A percentile compares a stretch with the other conserved stretches of the same genome.
Evolutionary conservation across 1,284 basidiomycete species (phyloP).

Genomic region (Meira miltonrushii): DNA sequence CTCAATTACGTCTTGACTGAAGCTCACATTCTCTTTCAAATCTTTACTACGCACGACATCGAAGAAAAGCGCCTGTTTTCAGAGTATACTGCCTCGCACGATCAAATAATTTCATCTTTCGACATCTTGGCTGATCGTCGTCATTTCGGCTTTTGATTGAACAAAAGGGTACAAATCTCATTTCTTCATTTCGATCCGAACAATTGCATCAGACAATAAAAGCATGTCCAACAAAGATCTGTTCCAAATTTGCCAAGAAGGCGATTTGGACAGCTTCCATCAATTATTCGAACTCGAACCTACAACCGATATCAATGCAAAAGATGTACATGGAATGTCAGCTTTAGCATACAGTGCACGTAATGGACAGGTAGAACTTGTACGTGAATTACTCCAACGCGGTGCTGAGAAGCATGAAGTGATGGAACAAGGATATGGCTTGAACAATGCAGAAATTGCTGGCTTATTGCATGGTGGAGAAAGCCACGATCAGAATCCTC

Average conservation of each 20-base stretch:
- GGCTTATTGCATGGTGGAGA: background rate
- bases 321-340: constrained; percentile 27
- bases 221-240: constrained; percentile 30
- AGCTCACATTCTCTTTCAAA: background rate
- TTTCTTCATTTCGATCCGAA: background rate
- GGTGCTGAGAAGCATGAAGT: constrained; percentile 19
- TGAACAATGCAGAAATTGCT: constrained; percentile 21
- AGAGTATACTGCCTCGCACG: background rate
- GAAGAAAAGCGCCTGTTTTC: background rate
- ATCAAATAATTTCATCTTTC: background rate
- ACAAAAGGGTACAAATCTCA: background rate
- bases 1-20: background rate
- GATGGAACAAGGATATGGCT: constrained; percentile 18
- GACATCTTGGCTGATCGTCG: background rate
- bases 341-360: constrained; percentile 33
- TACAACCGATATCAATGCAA: constrained; percentile 17
- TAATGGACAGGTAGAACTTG: constrained; percentile 36
- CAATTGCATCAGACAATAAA: background rate
- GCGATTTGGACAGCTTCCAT: constrained; percentile 34
- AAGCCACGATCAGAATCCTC: background rate
- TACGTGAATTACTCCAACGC: constrained; percentile 36
- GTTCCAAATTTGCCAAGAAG: constrained; percentile 38
- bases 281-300: constrained; percentile 31
- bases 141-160: background rate
- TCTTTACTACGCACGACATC: background rate